phyloP scores from a whole-genome alignment of 495 filamentous ascomycete species.

The Emericellopsis terricola region DNA sequence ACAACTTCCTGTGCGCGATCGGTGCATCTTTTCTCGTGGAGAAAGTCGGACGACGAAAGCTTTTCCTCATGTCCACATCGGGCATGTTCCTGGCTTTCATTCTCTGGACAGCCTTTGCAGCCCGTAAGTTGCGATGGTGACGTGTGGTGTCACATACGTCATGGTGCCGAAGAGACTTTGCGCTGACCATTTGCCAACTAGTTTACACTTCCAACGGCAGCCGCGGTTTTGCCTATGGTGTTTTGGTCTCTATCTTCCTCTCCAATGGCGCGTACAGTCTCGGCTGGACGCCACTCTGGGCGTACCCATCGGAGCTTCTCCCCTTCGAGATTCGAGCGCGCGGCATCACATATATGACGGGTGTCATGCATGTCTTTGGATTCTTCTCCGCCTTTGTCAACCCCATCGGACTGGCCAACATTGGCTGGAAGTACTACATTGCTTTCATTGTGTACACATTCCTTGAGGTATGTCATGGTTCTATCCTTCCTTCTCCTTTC shows the following conservation, averaged over 20 bases:
- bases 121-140: too few species aligned
- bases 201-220: too few species aligned
- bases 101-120: conserved; percentile 29
- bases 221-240: conserved; percentile 2
- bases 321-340: conserved; percentile 22
- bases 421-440: conserved; percentile 12
- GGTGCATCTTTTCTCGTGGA: conserved; percentile 23
- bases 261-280: conserved; percentile 36
- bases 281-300: conserved; percentile 1
- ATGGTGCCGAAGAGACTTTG: too few species aligned
- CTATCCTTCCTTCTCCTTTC: too few species aligned
- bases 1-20: conserved; percentile 16
- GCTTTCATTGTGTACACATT: conserved; percentile 43
- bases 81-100: conserved; percentile 35
- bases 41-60: conserved; percentile 1
- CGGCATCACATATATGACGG: conserved; percentile 15
- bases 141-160: too few species aligned
- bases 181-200: too few species aligned
- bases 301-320: conserved; percentile 5
- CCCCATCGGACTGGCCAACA: conserved; percentile 1
- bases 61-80: conserved; percentile 4
- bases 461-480: too few species aligned
- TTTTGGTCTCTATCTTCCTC: conserved; percentile 23
- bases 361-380: background rate
- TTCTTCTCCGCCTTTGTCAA: conserved; percentile 7